phyloP scores from a whole-genome alignment of 2,329 filamentous ascomycete species.

The Periconia sp. region DNA sequence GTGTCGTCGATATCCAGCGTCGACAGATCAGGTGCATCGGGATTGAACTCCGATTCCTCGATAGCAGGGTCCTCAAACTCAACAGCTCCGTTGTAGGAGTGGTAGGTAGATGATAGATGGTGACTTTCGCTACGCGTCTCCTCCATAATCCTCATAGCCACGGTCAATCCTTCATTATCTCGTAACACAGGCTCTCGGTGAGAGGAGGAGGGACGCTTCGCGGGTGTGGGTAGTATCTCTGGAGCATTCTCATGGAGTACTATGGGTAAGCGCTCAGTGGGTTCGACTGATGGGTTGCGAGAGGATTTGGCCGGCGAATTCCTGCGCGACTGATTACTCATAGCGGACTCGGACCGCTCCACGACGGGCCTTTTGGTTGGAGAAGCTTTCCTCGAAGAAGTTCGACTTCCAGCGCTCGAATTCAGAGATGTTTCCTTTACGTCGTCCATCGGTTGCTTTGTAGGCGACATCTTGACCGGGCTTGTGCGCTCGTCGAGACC shows the following conservation, averaged over 20 bases:
- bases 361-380: slow-evolving; percentile 26
- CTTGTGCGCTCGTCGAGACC: slow-evolving; percentile 35
- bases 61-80: slow-evolving; percentile 30
- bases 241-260: slow-evolving; percentile 14
- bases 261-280: slow-evolving; percentile 15
- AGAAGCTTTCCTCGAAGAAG: slow-evolving; percentile 33
- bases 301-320: slow-evolving; percentile 38
- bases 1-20: slow-evolving; percentile 66
- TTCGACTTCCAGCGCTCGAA: slow-evolving; percentile 7
- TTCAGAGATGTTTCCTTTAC: slow-evolving; percentile 25
- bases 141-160: slow-evolving; percentile 44
- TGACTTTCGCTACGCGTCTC: slow-evolving; percentile 28
- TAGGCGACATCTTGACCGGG: slow-evolving; percentile 37
- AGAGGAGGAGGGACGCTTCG: slow-evolving; percentile 26
- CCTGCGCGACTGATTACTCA: slow-evolving; percentile 32
- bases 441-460: slow-evolving; percentile 35
- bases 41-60: slow-evolving; percentile 37
- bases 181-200: slow-evolving; percentile 34
- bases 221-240: slow-evolving; percentile 21
- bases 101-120: slow-evolving; percentile 24
- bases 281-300: slow-evolving; percentile 28
- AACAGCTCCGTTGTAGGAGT: slow-evolving; percentile 24
- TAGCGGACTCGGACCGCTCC: slow-evolving; percentile 32
- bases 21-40: slow-evolving; percentile 35
- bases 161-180: slow-evolving; percentile 48